Evolutionary conservation across 257 asterid species (phyloP).

Genomic region (Solanum ahanhuiri): DNA sequence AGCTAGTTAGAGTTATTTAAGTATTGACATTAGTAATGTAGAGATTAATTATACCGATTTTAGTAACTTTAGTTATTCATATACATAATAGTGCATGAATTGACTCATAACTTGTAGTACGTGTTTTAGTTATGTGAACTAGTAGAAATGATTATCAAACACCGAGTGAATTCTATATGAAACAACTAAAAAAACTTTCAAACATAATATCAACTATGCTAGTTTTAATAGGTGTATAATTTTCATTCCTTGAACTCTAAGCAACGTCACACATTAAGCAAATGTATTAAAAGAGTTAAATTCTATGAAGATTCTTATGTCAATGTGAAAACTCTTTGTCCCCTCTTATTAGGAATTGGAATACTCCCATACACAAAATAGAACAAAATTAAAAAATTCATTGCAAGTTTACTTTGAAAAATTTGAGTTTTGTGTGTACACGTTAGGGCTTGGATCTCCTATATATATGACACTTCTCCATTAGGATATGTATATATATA

Average conservation of each 20-base stretch:
- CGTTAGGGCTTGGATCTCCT: background rate
- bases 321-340: background rate
- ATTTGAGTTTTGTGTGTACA: no score
- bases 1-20: no score
- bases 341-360: background rate
- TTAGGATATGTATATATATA: no score
- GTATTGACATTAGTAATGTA: no score
- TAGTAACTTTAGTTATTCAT: background rate
- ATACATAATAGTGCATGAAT: background rate
- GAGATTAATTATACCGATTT: no score
- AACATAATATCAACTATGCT: background rate
- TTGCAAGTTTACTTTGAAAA: no score
- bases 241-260: background rate
- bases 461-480: background rate
- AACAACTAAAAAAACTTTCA: no score
- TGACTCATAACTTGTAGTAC: background rate
- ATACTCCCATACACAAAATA: background rate
- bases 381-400: no score
- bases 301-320: no score
- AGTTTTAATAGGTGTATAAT: no score
- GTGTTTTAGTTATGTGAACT: background rate
- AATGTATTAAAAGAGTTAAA: background rate
- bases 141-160: no score
- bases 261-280: background rate
- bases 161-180: no score